A percentile compares a stretch with the other conserved stretches of the same genome.
phyloP scores from a whole-genome alignment of 306 rosid species.

The Corylus americana region DNA sequence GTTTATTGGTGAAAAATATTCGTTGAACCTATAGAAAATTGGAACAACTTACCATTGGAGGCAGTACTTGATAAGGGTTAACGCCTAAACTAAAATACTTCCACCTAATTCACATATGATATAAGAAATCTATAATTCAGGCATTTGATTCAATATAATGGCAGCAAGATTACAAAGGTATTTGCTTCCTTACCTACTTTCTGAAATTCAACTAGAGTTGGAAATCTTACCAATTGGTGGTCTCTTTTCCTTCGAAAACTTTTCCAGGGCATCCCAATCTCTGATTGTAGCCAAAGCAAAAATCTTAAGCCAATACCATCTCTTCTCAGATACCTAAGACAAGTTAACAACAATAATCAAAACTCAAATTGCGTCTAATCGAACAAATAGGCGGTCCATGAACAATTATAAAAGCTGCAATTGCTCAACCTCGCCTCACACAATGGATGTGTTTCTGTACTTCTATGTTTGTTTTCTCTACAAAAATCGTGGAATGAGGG shows the following conservation, averaged over 20 bases:
- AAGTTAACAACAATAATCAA: slow-evolving; percentile 16
- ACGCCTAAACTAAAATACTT: not conserved
- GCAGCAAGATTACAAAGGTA: not conserved
- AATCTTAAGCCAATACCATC: slow-evolving; percentile 99
- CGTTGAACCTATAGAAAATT: not conserved
- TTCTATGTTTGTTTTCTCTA: slow-evolving; percentile 5
- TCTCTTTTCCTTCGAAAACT: slow-evolving; percentile 88
- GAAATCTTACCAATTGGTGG: slow-evolving; percentile 78
- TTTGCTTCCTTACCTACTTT: not conserved
- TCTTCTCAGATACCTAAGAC: slow-evolving; percentile 92
- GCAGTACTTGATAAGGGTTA: not conserved
- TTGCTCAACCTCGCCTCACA: slow-evolving; percentile 1
- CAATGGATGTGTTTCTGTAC: not conserved
- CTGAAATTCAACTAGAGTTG: slow-evolving; percentile 12
- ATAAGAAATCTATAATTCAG: not conserved
- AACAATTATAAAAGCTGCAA: slow-evolving; percentile 5
- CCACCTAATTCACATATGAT: not conserved
- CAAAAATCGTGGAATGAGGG: slow-evolving; percentile 14
- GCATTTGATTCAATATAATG: not conserved
- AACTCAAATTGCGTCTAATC: slow-evolving; percentile 16
- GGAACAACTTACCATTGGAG: slow-evolving; percentile 1
- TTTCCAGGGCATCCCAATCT: slow-evolving; percentile 91
- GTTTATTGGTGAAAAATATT: not conserved
- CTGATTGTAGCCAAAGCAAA: slow-evolving; percentile 95
- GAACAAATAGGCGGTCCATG: slow-evolving; percentile 10